Evolutionary conservation across 2,329 filamentous ascomycete species (phyloP).

Genomic region (Trichoderma asperellum): DNA sequence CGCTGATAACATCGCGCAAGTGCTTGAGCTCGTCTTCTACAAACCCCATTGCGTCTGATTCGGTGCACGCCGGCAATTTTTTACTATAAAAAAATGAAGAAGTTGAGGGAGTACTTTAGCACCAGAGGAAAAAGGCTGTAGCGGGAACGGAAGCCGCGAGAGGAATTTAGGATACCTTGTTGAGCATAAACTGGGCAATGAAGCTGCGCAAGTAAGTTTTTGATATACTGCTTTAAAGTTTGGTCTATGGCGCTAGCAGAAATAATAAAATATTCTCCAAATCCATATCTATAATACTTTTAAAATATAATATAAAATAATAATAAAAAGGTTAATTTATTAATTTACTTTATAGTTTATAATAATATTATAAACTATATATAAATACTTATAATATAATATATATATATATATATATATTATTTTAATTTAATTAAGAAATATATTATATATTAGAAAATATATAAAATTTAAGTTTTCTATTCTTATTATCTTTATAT

Average conservation of each 20-base stretch:
- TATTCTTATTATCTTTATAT: too few species aligned
- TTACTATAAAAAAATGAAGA: not conserved
- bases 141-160: not conserved
- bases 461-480: too few species aligned
- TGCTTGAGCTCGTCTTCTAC: constrained; percentile 83
- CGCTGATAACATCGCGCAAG: constrained; percentile 80
- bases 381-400: not conserved
- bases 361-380: not conserved
- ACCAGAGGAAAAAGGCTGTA: constrained; percentile 2
- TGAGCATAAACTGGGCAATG: not conserved
- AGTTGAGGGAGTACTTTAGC: not conserved
- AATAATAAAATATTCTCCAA: not conserved
- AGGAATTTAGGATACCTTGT: constrained; percentile 13
- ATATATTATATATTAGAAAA: not conserved
- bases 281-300: too few species aligned
- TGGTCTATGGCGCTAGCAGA: not conserved
- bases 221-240: not conserved
- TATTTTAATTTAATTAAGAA: not conserved
- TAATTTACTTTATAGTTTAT: not conserved
- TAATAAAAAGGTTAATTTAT: not conserved
- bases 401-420: not conserved
- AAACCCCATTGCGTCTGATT: constrained; percentile 69
- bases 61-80: not conserved
- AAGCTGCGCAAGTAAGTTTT: constrained; percentile 6
- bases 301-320: not conserved